phyloP scores from a whole-genome alignment of 2,329 filamentous ascomycete genomes.

The Sporothrix globosa region DNA sequence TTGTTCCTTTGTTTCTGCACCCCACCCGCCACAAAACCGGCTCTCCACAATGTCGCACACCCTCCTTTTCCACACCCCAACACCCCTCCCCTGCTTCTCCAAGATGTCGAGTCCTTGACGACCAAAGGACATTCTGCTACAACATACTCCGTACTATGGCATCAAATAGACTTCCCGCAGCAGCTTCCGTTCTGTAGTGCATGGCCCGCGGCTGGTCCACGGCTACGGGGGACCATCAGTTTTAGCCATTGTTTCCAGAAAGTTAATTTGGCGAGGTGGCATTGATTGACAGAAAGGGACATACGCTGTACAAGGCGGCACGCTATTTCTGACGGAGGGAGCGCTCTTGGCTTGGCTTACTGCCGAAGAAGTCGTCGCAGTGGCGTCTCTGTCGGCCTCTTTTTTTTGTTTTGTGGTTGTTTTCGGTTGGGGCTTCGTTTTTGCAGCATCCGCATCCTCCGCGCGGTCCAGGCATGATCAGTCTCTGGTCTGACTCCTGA shows the following conservation, averaged over 20 bases:
- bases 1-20: background rate
- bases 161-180: too few relatives aligned
- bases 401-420: background rate
- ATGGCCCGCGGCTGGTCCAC: background rate
- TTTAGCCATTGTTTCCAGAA: conserved; percentile 15
- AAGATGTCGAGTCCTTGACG: background rate
- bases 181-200: too few relatives aligned
- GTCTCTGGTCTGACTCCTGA: background rate
- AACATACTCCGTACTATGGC: too few relatives aligned
- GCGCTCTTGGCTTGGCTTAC: background rate
- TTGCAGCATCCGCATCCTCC: background rate
- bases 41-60: conserved; percentile 19
- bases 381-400: background rate
- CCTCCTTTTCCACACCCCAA: background rate
- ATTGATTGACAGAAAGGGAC: background rate
- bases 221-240: background rate
- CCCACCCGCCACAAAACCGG: background rate
- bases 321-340: conserved; percentile 9
- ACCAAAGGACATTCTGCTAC: too few relatives aligned
- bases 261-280: conserved; percentile 5
- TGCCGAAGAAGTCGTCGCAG: too few relatives aligned
- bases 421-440: background rate
- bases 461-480: background rate
- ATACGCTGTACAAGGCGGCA: background rate
- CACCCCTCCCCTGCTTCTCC: background rate